Evolutionary conservation across 768 basidiomycete species (phyloP).

Genomic region (Rhizopogon vesiculosus): DNA sequence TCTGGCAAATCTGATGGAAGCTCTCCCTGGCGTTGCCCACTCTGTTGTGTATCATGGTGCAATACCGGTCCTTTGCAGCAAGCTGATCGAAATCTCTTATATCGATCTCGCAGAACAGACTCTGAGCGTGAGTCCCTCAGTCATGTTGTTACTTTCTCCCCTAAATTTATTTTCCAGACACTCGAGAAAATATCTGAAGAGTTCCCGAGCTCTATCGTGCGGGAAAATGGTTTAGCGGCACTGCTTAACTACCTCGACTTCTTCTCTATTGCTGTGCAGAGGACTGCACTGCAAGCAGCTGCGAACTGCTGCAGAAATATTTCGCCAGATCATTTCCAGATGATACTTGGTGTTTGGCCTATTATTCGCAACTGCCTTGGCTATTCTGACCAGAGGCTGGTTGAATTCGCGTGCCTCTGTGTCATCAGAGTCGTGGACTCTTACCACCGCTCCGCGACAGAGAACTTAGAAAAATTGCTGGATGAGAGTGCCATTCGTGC

Average conservation of each 20-base stretch:
- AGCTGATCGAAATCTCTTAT: conserved; percentile 93
- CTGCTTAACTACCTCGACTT: conserved; percentile 96
- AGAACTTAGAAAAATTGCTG: conserved; percentile 83
- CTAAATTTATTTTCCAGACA: conserved; percentile 51
- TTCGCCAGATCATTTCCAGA: conserved; percentile 81
- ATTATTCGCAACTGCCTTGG: conserved; percentile 89
- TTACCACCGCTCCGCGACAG: conserved; percentile 79
- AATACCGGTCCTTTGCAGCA: conserved; percentile 95
- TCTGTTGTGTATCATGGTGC: conserved; percentile 98
- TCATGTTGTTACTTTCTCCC: conserved; percentile 7
- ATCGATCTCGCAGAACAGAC: conserved; percentile 99
- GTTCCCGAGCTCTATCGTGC: conserved; percentile 91
- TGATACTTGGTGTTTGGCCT: conserved; percentile 87
- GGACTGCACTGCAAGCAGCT: conserved; percentile 94
- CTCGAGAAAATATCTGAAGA: conserved; percentile 98
- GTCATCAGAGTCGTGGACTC: conserved; percentile 93
- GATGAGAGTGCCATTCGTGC: conserved; percentile 76
- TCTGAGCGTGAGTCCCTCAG: conserved; percentile 69
- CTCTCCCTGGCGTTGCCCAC: conserved; percentile 95
- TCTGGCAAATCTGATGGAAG: conserved; percentile 97
- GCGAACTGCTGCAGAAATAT: conserved; percentile 96
- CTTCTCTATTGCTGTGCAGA: conserved; percentile 96
- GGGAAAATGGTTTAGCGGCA: conserved; percentile 91
- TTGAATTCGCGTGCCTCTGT: conserved; percentile 93
- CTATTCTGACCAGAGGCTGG: conserved; percentile 94